phyloP scores from a whole-genome alignment of 306 rosid species.

The Canavalia gladiata region DNA sequence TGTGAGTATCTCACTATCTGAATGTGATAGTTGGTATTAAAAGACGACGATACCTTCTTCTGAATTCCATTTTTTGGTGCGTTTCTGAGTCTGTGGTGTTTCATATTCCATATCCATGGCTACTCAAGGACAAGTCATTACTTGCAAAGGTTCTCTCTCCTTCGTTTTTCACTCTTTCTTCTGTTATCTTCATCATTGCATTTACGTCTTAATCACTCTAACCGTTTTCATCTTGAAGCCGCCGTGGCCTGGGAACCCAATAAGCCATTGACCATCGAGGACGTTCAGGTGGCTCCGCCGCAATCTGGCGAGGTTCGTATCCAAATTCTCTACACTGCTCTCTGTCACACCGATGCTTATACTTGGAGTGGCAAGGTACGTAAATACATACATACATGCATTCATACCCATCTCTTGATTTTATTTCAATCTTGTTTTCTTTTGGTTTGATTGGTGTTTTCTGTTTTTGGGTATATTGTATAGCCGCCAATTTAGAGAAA shows the following conservation, averaged over 20 bases:
- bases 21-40: background rate
- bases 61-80: background rate
- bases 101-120: slow-evolving; percentile 66
- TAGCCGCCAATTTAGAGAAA: background rate
- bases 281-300: slow-evolving; percentile 93
- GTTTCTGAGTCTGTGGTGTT: background rate
- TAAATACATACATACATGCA: background rate
- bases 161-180: background rate
- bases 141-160: slow-evolving; percentile 79
- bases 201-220: background rate
- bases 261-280: slow-evolving; percentile 82
- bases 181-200: background rate
- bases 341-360: slow-evolving; percentile 92
- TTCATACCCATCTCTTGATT: background rate
- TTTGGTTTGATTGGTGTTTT: background rate
- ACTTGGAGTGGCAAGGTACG: slow-evolving; percentile 96
- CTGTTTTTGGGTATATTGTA: slow-evolving; percentile 14
- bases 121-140: slow-evolving; percentile 86
- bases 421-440: background rate
- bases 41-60: background rate
- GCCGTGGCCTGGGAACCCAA: slow-evolving; percentile 99
- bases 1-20: background rate
- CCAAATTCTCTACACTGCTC: slow-evolving; percentile 85
- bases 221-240: slow-evolving; percentile 52
- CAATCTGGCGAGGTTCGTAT: slow-evolving; percentile 88